A percentile compares a stretch with the other conserved stretches of the same genome.
Conservation (phyloP, 371 early-diverging fungal species). For the Globomyces sp. region DNA sequence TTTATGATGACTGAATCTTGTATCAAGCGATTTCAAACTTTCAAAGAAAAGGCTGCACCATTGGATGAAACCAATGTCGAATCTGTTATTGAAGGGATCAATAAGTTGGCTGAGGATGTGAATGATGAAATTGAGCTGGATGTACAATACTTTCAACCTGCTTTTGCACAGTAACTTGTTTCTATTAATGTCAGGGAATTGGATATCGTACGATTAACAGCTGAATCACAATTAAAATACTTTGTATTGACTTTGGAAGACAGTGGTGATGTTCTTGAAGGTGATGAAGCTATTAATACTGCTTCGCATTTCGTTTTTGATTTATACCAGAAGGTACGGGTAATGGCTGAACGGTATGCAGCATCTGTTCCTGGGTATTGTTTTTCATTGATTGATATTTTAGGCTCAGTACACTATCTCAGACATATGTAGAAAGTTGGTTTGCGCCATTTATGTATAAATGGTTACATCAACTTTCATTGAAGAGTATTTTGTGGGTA, state of each 20-base stretch:
- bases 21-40: slow-evolving; percentile 34
- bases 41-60: slow-evolving; percentile 37
- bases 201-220: slow-evolving; percentile 44
- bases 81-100: slow-evolving; percentile 39
- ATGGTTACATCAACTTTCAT: slow-evolving; percentile 40
- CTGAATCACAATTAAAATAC: slow-evolving; percentile 39
- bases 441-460: slow-evolving; percentile 39
- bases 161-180: slow-evolving; percentile 28
- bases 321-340: slow-evolving; percentile 36
- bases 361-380: slow-evolving; percentile 40
- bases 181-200: slow-evolving; percentile 30
- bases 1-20: slow-evolving; percentile 31
- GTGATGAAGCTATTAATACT: slow-evolving; percentile 30
- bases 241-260: slow-evolving; percentile 38
- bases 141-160: slow-evolving; percentile 36
- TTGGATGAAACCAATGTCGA: slow-evolving; percentile 42
- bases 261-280: slow-evolving; percentile 22
- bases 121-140: slow-evolving; percentile 43
- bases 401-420: slow-evolving; percentile 35
- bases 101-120: slow-evolving; percentile 38
- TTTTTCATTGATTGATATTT: neutral
- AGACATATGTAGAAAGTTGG: slow-evolving; percentile 44
- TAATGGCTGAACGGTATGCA: slow-evolving; percentile 43
- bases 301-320: slow-evolving; percentile 42
- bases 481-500: slow-evolving; percentile 44